These are phyloP conservation scores for Entamoeba dispar DNA, from an alignment of 208 protist genomes.

Conservation along the genomic window DNA sequence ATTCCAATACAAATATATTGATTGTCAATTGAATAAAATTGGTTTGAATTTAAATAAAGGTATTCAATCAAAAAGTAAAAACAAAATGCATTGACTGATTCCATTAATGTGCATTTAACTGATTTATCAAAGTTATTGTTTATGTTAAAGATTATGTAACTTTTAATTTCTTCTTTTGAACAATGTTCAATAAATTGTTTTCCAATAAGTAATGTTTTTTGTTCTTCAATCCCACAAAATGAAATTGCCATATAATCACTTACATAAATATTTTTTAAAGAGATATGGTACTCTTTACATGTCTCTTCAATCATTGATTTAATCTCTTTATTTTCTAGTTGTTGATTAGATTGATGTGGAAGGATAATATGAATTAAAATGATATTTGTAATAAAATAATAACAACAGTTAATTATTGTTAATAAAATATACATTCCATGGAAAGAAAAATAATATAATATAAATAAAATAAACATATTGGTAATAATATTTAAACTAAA, in stretches of 20 bases:
- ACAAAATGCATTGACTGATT: not conserved
- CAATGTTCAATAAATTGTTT: not conserved
- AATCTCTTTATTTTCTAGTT: not conserved
- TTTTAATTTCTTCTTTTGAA: not conserved
- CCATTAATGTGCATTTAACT: not conserved
- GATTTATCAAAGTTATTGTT: not conserved
- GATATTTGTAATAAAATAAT: not conserved
- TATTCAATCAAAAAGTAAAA: not conserved
- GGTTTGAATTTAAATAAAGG: not conserved
- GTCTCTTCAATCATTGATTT: not conserved
- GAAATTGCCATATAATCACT: not conserved
- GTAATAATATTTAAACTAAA: not conserved
- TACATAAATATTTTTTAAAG: not conserved
- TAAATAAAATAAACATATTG: not conserved
- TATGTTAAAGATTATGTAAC: not conserved
- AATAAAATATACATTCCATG: not conserved
- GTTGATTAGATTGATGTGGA: not conserved
- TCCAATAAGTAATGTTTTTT: not conserved
- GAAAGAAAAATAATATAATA: not conserved
- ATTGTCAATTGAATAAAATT: not conserved
- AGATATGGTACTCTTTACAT: not conserved
- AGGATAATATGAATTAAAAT: not conserved
- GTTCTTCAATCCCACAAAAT: not conserved
- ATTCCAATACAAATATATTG: not conserved
- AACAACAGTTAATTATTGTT: not conserved